Percentiles rank a stretch among this genome's conserved stretches.
phyloP scores from a whole-genome alignment of 2,329 filamentous ascomycete species.

The Chrysoporthe austroafricana region DNA sequence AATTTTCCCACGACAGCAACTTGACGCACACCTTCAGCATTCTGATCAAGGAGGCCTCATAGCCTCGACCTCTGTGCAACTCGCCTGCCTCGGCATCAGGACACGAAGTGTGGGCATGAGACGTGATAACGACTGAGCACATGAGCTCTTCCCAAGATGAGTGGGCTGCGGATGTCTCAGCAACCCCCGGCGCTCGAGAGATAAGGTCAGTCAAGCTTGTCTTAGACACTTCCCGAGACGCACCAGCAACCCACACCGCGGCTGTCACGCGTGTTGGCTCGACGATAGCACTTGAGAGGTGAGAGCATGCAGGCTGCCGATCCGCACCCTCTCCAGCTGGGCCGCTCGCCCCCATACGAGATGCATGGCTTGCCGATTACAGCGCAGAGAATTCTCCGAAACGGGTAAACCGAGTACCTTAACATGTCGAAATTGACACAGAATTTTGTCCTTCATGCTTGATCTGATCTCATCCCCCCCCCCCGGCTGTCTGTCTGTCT shows the following conservation, averaged over 20 bases:
- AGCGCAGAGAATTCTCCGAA: background rate
- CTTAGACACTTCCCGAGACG: slow-evolving; percentile 5
- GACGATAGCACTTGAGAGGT: background rate
- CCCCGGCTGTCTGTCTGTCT: too few species aligned
- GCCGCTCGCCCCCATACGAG: background rate
- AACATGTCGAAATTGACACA: background rate
- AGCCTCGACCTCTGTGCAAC: background rate
- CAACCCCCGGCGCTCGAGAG: background rate
- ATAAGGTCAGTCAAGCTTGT: slow-evolving; percentile 5
- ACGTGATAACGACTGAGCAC: slow-evolving; percentile 23
- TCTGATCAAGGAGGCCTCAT: background rate
- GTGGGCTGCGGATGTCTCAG: slow-evolving; percentile 20
- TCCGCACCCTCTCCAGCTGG: background rate
- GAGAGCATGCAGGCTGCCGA: slow-evolving; percentile 1
- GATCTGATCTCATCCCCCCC: too few species aligned
- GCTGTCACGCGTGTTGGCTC: slow-evolving; percentile 1
- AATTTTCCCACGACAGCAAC: background rate
- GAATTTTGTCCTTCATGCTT: background rate
- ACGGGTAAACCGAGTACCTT: background rate
- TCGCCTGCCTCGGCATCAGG: background rate
- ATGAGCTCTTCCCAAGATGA: slow-evolving; percentile 6
- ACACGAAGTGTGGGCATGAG: slow-evolving; percentile 8
- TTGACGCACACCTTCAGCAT: background rate
- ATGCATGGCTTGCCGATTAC: background rate
- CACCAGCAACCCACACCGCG: background rate